These are phyloP conservation scores for Ulota crispa DNA, from an alignment of 225 moss, liverwort and hornwort genomes.

Conservation along the genomic window DNA sequence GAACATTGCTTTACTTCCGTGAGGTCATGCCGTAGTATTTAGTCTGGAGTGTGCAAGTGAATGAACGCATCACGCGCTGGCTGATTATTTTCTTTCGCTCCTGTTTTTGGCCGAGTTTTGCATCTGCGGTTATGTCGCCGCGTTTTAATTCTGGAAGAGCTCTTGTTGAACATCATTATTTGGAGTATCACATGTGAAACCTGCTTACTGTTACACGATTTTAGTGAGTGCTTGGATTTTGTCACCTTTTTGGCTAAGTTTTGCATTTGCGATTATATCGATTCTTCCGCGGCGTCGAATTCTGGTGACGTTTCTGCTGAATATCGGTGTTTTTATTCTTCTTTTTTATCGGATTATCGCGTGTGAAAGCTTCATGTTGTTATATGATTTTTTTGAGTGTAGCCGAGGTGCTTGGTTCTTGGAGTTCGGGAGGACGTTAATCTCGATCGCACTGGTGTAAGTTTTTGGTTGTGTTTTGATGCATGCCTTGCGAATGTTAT, in stretches of 20 bases:
- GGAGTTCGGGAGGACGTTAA: neutral
- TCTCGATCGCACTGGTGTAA: neutral
- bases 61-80: neutral
- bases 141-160: neutral
- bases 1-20: neutral
- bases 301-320: neutral
- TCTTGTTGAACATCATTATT: neutral
- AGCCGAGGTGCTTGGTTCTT: neutral
- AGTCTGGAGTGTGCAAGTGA: neutral
- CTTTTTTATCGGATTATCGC: neutral
- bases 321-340: neutral
- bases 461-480: constrained; percentile 1
- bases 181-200: neutral
- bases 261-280: neutral
- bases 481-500: neutral
- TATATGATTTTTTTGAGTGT: neutral
- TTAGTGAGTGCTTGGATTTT: neutral
- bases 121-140: neutral
- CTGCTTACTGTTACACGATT: neutral
- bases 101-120: neutral
- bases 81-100: neutral
- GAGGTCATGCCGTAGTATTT: neutral
- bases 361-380: neutral
- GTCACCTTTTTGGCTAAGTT: too few relatives aligned
- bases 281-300: neutral